Percentiles rank a stretch among this genome's conserved stretches.
Evolutionary conservation across 2,329 filamentous ascomycete genomes (phyloP).

Genomic region (Xylaria sp.): DNA sequence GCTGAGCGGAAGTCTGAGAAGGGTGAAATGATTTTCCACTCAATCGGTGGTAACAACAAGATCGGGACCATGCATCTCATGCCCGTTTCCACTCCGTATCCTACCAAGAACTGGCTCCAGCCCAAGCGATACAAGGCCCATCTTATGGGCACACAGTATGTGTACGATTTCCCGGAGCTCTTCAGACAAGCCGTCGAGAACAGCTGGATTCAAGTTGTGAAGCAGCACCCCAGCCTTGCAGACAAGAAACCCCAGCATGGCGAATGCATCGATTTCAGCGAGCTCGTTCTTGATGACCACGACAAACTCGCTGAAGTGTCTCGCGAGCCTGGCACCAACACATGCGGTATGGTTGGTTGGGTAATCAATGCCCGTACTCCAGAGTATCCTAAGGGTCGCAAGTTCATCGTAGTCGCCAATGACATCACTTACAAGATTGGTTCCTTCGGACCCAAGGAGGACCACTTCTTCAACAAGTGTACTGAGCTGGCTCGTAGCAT

Average conservation of each 20-base stretch:
- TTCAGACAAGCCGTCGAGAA: slow-evolving; percentile 99
- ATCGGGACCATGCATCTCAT: slow-evolving; percentile 94
- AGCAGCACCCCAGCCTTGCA: slow-evolving; percentile 73
- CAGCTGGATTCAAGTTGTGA: slow-evolving; percentile 80
- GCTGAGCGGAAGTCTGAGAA: slow-evolving; percentile 98
- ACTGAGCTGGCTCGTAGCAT: slow-evolving; percentile 93
- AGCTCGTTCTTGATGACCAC: slow-evolving; percentile 92
- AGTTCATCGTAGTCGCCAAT: slow-evolving; percentile 97
- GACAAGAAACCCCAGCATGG: slow-evolving; percentile 84
- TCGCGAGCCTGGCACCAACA: slow-evolving; percentile 93
- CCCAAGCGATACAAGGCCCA: slow-evolving; percentile 99
- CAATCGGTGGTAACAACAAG: slow-evolving; percentile 92
- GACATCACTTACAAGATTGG: slow-evolving; percentile 99
- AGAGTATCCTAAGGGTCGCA: slow-evolving; percentile 90
- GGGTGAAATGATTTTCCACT: slow-evolving; percentile 98
- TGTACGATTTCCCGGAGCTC: slow-evolving; percentile 99
- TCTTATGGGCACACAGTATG: slow-evolving; percentile 98
- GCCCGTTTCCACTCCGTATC: slow-evolving; percentile 88
- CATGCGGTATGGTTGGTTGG: slow-evolving; percentile 98
- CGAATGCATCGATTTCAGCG: slow-evolving; percentile 91
- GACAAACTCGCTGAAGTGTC: slow-evolving; percentile 93
- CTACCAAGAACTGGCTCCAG: slow-evolving; percentile 98
- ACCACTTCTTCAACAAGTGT: slow-evolving; percentile 99
- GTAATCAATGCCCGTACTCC: slow-evolving; percentile 92
- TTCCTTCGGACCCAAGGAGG: slow-evolving; percentile 94